Conservation (phyloP, 768 basidiomycete species). For the Glaciozyma antarctica region DNA sequence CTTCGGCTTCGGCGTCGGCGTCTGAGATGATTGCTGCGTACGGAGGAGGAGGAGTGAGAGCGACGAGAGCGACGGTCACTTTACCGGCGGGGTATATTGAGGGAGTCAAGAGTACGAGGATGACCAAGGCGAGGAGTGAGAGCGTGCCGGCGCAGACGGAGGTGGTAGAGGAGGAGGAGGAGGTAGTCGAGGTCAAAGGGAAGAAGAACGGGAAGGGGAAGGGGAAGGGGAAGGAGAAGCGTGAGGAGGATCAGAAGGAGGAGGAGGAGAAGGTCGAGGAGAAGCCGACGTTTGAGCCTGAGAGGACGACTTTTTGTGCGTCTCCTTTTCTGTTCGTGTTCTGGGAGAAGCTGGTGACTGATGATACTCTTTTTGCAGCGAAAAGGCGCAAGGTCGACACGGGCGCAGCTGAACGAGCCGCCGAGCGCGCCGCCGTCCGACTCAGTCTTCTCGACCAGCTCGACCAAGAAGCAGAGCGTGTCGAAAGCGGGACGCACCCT, state of each 20-base stretch:
- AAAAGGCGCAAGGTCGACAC: slow-evolving; percentile 15
- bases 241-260: neutral
- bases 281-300: neutral
- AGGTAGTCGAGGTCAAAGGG: neutral
- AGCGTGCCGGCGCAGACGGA: neutral
- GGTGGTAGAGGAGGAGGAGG: slow-evolving; percentile 4
- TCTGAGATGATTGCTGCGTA: neutral
- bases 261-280: neutral
- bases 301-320: neutral
- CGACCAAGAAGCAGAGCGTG: slow-evolving; percentile 7
- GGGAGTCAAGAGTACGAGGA: slow-evolving; percentile 16
- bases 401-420: neutral
- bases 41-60: neutral
- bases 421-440: slow-evolving; percentile 3
- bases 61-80: slow-evolving; percentile 18
- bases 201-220: neutral
- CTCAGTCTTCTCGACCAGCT: slow-evolving; percentile 12
- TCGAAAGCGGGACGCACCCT: slow-evolving; percentile 11
- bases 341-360: neutral
- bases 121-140: neutral
- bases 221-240: no score
- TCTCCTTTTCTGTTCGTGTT: neutral
- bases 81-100: slow-evolving; percentile 16
- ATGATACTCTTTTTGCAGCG: neutral
- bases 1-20: neutral